These are phyloP conservation scores for Ananas comosus DNA, from an alignment of 176 grass and related monocot genomes.

Conservation along the genomic window DNA sequence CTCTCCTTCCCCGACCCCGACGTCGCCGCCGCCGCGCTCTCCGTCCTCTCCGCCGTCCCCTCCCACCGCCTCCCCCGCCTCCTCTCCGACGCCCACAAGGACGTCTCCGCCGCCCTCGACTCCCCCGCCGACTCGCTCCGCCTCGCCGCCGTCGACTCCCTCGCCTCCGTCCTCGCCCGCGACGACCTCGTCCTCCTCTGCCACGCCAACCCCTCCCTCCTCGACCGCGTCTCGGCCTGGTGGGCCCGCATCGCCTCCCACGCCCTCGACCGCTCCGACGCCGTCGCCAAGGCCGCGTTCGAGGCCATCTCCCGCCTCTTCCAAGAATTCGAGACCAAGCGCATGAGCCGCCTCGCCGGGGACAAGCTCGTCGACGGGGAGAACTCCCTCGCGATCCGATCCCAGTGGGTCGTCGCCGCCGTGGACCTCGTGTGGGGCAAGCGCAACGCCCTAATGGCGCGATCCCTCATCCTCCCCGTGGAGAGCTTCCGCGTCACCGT, in stretches of 20 bases:
- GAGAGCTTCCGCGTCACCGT: slow-evolving; percentile 82
- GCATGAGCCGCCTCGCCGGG: slow-evolving; percentile 85
- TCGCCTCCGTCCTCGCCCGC: slow-evolving; percentile 64
- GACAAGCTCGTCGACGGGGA: slow-evolving; percentile 94
- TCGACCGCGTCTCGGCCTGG: slow-evolving; percentile 69
- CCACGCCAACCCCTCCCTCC: slow-evolving; percentile 65
- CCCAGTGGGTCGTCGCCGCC: slow-evolving; percentile 72
- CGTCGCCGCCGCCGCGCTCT: slow-evolving; percentile 72
- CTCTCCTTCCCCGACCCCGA: slow-evolving; percentile 91
- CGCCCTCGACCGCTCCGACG: slow-evolving; percentile 61
- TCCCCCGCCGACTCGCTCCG: slow-evolving; percentile 57
- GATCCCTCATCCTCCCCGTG: slow-evolving; percentile 76
- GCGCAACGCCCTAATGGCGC: slow-evolving; percentile 70
- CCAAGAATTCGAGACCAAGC: slow-evolving; percentile 86
- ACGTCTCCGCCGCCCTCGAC: slow-evolving; percentile 44
- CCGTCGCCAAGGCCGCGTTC: slow-evolving; percentile 59
- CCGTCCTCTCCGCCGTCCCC: slow-evolving; percentile 70
- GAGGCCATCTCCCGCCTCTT: slow-evolving; percentile 74
- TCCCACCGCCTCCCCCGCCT: slow-evolving; percentile 69
- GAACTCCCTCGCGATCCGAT: slow-evolving; percentile 72
- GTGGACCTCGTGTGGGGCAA: slow-evolving; percentile 69
- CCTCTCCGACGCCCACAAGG: slow-evolving; percentile 66
- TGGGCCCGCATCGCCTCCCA: slow-evolving; percentile 65
- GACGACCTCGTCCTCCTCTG: slow-evolving; percentile 82
- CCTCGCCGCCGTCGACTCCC: slow-evolving; percentile 56